Base-by-base conservation (phyloP, 2,329 filamentous ascomycete genomes). In the Penicillium sp. region DNA sequence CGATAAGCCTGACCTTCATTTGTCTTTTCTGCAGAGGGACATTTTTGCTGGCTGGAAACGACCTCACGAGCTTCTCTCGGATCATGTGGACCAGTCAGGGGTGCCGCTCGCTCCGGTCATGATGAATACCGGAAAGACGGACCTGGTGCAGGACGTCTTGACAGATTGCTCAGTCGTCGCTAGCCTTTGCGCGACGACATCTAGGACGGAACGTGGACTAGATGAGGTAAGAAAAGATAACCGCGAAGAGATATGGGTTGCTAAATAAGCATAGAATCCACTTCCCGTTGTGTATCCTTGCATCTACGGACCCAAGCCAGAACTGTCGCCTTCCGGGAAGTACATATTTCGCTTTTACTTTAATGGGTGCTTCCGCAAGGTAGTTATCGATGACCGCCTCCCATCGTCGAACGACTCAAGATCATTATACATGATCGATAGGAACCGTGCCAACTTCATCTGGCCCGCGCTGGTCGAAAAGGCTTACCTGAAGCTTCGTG, bases 161-260 rank as follows among this genome's bases (percentile, higher is more conserved):
- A 96, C 94, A 0, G 95, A 99, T 75, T 99, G 95, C 74, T 98
- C 95, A 1, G 94, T 99, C 3, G 94, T 99, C 30, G 95, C 95
- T 17, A 97, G 95, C 74, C 84, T 99, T 6, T 97, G 93, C 73
- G 93, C 93, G 29, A 89, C 87, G 26, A 88, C 90, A 63, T 88
- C 89, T 46, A 85, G 91, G 66, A 84, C 89, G 8, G 85, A 89
- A 64, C 88, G 88, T 19, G 90, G 90, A 2, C 85, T 90, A 75
- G 83, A 85, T 44, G 88, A 89, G 75, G 91, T 92, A 81, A 66
- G 80, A 71, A 29, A 54, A 17, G 23, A 7, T 29, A n/a, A 46
- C 9, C 21, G 5, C 17, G 2, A 15, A 4, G n/a, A 15, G 5
- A n/a, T 30, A 9, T 8, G 9, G 13, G 19, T 23, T 44, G 6